Evolutionary conservation across 2,329 filamentous ascomycete genomes (phyloP).

Genomic region (Exutisphaerella laricina): DNA sequence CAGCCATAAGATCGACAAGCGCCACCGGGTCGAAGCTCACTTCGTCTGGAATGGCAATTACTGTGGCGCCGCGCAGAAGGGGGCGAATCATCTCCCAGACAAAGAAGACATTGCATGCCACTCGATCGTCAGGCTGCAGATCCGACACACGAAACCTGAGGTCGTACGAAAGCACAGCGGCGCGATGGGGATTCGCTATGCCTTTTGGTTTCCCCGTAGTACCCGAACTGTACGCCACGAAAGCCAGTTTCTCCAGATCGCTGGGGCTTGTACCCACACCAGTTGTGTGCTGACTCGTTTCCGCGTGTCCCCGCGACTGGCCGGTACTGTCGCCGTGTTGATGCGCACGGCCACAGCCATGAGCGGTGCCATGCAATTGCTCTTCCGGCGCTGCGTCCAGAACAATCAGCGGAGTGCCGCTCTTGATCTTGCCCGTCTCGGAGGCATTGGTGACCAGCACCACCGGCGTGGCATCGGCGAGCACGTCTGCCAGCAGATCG

Average conservation of each 20-base stretch:
- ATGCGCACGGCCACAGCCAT: slow-evolving; percentile 31
- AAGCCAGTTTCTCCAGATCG: slow-evolving; percentile 68
- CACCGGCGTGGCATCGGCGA: slow-evolving; percentile 66
- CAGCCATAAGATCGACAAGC: slow-evolving; percentile 63
- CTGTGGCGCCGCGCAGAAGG: slow-evolving; percentile 67
- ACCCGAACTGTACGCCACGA: slow-evolving; percentile 75
- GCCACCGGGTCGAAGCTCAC: slow-evolving; percentile 71
- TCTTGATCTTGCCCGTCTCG: slow-evolving; percentile 61
- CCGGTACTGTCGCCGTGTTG: slow-evolving; percentile 24
- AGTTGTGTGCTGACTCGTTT: slow-evolving; percentile 17
- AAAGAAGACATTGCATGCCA: slow-evolving; percentile 86
- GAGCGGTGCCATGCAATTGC: slow-evolving; percentile 10
- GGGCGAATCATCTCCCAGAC: slow-evolving; percentile 79
- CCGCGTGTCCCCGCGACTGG: slow-evolving; percentile 23
- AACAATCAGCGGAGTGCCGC: slow-evolving; percentile 57
- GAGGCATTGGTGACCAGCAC: slow-evolving; percentile 64
- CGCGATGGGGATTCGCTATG: slow-evolving; percentile 66
- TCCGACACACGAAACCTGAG: slow-evolving; percentile 66
- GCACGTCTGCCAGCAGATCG: slow-evolving; percentile 66
- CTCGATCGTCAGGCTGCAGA: slow-evolving; percentile 64
- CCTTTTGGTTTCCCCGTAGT: slow-evolving; percentile 76
- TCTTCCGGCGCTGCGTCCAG: slow-evolving; percentile 47
- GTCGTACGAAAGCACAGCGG: slow-evolving; percentile 68
- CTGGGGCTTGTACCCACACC: slow-evolving; percentile 50
- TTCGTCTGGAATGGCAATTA: slow-evolving; percentile 68